Base-by-base conservation (phyloP, 495 filamentous ascomycete species). In the Pseudevernia furfuracea region DNA sequence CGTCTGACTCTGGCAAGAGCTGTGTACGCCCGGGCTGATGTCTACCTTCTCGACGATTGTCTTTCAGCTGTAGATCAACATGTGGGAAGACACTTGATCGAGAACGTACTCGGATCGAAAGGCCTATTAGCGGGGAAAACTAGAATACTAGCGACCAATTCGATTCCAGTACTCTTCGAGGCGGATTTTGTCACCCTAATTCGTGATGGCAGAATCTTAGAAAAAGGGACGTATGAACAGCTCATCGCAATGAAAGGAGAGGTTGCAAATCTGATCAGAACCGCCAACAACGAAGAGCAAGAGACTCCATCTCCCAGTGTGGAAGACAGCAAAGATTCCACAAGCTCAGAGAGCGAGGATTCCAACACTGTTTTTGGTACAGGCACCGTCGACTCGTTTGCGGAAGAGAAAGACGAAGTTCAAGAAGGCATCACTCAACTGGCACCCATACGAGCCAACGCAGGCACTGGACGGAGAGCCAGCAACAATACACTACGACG, bases 41-140 rank as follows among this genome's bases (percentile, higher is more conserved):
- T 99, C 63, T 99, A 97, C 68, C 78, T 99, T 17, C 79, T 99
- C 9, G 95, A 99, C 70, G 95, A 99, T 73, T 87, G 89, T 64
- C 80, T 99, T 25, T 97, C 93, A 32, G 94, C 95, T 3, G 95
- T 99, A 23, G 95, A 99, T 75, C 94, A 96, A 67, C 95, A 99
- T 72, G 95, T 99, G 61, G 95, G 95, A 39, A 82, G 91, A 61
- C 95, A 97, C 74, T 79, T 99, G 52, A 97, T 97, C 68, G 87
- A 97, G 72, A 88, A 90, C 67, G 95, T 99, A 12, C 83, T 99
- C 48, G 94, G 95, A 14, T 78, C 85, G 9, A 87, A 86, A 58
- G 95, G 95, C 63, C 81, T 99, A 23, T 82, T 99, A 38, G 82
- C 75, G 53, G 82, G 87, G 46, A 99, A 97, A 74, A 96, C 94